Evolutionary conservation across 2,329 filamentous ascomycete species (phyloP).

Genomic region (Scedosporium apiospermum): DNA sequence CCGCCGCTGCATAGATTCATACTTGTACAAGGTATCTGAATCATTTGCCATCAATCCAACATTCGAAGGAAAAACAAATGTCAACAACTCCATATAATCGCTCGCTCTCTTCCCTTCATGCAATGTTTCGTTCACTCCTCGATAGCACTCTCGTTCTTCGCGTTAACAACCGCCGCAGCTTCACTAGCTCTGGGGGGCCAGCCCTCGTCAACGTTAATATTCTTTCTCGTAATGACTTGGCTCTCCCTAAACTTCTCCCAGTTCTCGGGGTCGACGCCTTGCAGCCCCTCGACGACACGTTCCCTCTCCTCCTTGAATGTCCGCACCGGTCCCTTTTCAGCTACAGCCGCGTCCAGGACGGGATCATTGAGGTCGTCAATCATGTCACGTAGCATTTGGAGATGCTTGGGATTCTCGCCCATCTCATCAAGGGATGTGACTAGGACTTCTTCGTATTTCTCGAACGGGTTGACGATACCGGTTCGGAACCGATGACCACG

Average conservation of each 20-base stretch:
- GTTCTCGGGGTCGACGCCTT: conserved; percentile 55
- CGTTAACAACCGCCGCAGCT: background rate
- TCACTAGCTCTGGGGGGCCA: background rate
- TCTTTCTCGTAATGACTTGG: conserved; percentile 23
- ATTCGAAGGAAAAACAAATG: background rate
- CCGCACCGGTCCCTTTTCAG: conserved; percentile 48
- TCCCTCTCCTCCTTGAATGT: conserved; percentile 51
- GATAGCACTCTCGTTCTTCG: background rate
- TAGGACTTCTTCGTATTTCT: conserved; percentile 40
- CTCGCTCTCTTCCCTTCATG: background rate
- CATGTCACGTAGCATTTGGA: conserved; percentile 47
- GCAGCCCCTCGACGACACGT: conserved; percentile 36
- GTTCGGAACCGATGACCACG: conserved; percentile 47
- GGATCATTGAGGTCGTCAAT: conserved; percentile 54
- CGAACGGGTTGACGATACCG: conserved; percentile 35
- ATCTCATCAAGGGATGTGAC: conserved; percentile 39
- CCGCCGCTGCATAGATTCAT: background rate
- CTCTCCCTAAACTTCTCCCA: conserved; percentile 54
- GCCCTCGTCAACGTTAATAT: background rate
- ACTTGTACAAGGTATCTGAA: background rate
- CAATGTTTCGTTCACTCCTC: background rate
- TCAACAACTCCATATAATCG: background rate
- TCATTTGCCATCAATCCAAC: background rate
- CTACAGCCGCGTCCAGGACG: conserved; percentile 41
- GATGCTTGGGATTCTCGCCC: conserved; percentile 38